Evolutionary conservation across 352 stramenopile species (phyloP).

Genomic region (Pythium phragmitis): DNA sequence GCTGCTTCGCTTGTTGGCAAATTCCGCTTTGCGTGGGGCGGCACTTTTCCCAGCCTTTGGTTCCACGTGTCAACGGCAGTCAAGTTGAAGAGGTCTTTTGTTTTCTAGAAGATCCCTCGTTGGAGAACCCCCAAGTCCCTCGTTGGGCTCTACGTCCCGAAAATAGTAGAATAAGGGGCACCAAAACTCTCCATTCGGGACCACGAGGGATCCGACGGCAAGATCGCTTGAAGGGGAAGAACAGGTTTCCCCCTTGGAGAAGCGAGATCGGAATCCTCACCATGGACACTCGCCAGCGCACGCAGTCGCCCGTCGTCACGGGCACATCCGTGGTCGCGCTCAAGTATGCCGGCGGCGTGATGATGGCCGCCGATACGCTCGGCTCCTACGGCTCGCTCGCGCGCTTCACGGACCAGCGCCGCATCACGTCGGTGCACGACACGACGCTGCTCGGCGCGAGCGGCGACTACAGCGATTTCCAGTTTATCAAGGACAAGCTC

Average conservation of each 20-base stretch:
- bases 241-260: not conserved
- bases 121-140: conserved; percentile 4
- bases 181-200: conserved; percentile 4
- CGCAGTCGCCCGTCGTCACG: conserved; percentile 95
- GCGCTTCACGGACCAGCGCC: conserved; percentile 95
- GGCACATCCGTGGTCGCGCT: conserved; percentile 96
- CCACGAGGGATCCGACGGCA: conserved; percentile 16
- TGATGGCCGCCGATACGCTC: conserved; percentile 98
- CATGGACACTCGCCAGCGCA: conserved; percentile 79
- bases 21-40: conserved; percentile 9
- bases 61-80: conserved; percentile 22
- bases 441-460: conserved; percentile 94
- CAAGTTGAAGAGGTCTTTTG: conserved; percentile 25
- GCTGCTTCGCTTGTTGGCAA: conserved; percentile 7
- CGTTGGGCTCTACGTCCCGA: not conserved
- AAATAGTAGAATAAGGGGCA: conserved; percentile 2
- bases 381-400: conserved; percentile 97
- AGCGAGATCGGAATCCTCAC: conserved; percentile 14
- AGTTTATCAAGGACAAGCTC: conserved; percentile 95
- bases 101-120: conserved; percentile 36
- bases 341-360: conserved; percentile 95
- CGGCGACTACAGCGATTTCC: conserved; percentile 98
- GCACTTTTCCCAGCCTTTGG: not conserved
- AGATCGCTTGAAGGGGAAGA: conserved; percentile 37
- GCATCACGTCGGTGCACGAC: conserved; percentile 84